A percentile compares a stretch with the other conserved stretches of the same genome.
Evolutionary conservation across 1,139 yeast genomes (phyloP).

Genomic region (Scheffersomyces titani): DNA sequence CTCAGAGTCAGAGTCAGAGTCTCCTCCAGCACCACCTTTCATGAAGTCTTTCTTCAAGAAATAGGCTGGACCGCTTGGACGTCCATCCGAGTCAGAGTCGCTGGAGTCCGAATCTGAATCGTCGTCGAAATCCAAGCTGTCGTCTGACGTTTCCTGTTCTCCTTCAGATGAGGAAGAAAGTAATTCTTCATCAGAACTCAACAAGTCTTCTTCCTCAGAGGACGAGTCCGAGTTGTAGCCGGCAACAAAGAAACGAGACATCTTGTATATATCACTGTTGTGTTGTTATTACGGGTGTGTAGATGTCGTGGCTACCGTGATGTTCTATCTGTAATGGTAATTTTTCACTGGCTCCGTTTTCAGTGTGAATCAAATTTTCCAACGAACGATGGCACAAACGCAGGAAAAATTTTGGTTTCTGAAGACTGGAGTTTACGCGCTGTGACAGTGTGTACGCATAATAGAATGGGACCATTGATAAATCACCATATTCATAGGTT

Average conservation of each 20-base stretch:
- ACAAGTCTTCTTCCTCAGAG: constrained; percentile 73
- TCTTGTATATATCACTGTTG: constrained; percentile 16
- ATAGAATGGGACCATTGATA: neutral
- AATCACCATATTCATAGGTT: neutral
- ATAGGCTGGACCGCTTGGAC: constrained; percentile 55
- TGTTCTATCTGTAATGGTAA: neutral
- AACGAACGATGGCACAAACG: neutral
- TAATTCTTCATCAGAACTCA: constrained; percentile 69
- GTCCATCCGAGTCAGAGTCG: constrained; percentile 42
- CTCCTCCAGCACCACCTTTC: constrained; percentile 52
- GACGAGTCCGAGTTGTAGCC: constrained; percentile 66
- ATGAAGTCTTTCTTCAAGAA: constrained; percentile 53
- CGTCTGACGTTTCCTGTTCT: constrained; percentile 34
- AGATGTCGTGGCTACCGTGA: neutral
- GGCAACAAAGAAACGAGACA: constrained; percentile 79
- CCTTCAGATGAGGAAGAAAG: constrained; percentile 48
- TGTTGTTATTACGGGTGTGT: neutral
- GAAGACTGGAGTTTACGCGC: constrained; percentile 1
- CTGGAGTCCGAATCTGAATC: constrained; percentile 44
- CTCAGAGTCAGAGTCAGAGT: constrained; percentile 56
- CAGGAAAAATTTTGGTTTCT: neutral
- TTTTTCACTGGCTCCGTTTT: neutral
- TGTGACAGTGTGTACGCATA: constrained; percentile 1
- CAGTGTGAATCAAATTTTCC: neutral
- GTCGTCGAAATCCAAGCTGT: constrained; percentile 37